Evolutionary conservation across 1,139 yeast genomes (phyloP).

Genomic region (Candida gigantensis): DNA sequence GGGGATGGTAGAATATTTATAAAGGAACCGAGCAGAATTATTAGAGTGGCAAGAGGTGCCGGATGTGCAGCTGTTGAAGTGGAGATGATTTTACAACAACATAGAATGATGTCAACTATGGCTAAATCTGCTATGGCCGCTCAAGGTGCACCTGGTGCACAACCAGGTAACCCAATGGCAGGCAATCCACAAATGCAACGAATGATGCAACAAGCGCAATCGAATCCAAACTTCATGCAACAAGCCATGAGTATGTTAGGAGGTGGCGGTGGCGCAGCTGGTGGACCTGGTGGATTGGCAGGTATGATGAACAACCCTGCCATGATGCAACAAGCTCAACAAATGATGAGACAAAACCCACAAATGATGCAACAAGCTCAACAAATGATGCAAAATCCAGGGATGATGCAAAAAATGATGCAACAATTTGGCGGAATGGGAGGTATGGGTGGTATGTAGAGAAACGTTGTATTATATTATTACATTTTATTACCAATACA

Average conservation of each 20-base stretch:
- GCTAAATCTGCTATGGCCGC: conserved; percentile 69
- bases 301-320: conserved; percentile 52
- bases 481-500: not conserved
- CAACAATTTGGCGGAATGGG: conserved; percentile 58
- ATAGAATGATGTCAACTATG: conserved; percentile 93
- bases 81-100: conserved; percentile 89
- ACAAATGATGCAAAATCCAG: conserved; percentile 56
- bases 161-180: conserved; percentile 32
- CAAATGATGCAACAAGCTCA: conserved; percentile 65
- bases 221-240: conserved; percentile 56
- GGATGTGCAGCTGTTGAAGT: conserved; percentile 94
- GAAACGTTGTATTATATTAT: not conserved
- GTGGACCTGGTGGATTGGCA: conserved; percentile 60
- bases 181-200: conserved; percentile 39
- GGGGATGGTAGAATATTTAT: conserved; percentile 84
- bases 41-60: conserved; percentile 93
- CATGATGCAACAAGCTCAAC: conserved; percentile 50
- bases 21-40: conserved; percentile 80
- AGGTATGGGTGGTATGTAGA: conserved; percentile 13
- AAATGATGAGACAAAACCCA: conserved; percentile 71
- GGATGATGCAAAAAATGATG: conserved; percentile 77
- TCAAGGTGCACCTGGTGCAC: conserved; percentile 46
- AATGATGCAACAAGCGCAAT: conserved; percentile 53
- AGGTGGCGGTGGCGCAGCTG: conserved; percentile 43
- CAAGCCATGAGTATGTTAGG: conserved; percentile 60